phyloP scores from a whole-genome alignment of 75 land plant genomes.

The Pinus tabuliformis region DNA sequence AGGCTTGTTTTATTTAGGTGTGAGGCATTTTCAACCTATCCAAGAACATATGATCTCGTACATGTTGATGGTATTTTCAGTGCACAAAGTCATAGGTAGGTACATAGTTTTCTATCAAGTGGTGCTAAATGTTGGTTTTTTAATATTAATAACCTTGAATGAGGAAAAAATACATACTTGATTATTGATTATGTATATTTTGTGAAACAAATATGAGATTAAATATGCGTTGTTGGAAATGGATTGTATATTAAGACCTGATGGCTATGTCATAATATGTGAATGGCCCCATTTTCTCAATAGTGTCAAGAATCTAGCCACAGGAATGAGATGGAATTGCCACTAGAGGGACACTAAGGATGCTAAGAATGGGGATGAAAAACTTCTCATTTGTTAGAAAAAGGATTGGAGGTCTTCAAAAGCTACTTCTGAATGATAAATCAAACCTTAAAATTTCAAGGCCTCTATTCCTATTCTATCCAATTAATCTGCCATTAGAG shows the following conservation, averaged over 20 bases:
- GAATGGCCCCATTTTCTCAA: constrained; percentile 56
- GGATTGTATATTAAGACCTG: constrained; percentile 65
- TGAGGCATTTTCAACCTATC: constrained; percentile 90
- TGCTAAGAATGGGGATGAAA: constrained; percentile 43
- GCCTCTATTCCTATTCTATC: background rate
- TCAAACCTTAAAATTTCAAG: background rate
- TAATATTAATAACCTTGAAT: background rate
- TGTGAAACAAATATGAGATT: constrained; percentile 36
- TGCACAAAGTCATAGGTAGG: constrained; percentile 51
- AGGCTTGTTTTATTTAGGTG: constrained; percentile 47
- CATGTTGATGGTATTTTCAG: constrained; percentile 83
- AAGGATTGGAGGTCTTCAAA: constrained; percentile 60
- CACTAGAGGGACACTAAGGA: constrained; percentile 45
- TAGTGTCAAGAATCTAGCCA: constrained; percentile 40
- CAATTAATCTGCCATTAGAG: background rate
- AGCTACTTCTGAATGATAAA: constrained; percentile 7
- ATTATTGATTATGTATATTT: too few species aligned
- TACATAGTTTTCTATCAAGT: background rate
- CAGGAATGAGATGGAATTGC: constrained; percentile 55
- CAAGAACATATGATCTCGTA: constrained; percentile 81
- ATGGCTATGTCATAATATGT: constrained; percentile 55
- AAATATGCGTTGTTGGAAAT: constrained; percentile 79
- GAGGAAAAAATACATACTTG: too few species aligned
- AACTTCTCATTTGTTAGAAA: constrained; percentile 72
- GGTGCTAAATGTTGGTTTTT: too few species aligned